phyloP scores from a whole-genome alignment of 225 moss, liverwort and hornwort genomes.

The Physcomitrellopsis africana region DNA sequence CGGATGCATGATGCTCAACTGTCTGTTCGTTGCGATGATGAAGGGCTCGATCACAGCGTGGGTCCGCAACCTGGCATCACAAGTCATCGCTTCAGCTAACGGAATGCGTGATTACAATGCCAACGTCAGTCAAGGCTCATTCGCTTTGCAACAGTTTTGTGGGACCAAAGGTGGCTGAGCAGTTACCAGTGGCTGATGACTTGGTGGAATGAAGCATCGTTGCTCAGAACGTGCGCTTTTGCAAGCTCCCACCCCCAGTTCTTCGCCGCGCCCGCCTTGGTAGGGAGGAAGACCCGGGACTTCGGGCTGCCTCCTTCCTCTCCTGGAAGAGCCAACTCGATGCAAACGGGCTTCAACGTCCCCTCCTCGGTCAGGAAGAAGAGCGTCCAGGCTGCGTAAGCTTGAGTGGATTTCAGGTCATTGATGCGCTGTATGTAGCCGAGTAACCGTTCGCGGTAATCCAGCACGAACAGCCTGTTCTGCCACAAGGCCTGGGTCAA shows the following conservation, averaged over 20 bases:
- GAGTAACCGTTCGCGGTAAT: conserved; percentile 70
- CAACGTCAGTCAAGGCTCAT: too few species aligned
- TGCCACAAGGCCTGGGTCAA: conserved; percentile 51
- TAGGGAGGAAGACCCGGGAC: conserved; percentile 47
- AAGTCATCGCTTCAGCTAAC: not conserved
- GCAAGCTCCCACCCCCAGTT: conserved; percentile 64
- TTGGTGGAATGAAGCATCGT: conserved; percentile 59
- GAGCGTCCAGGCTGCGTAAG: conserved; percentile 69
- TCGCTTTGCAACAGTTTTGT: not conserved
- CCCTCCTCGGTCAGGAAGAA: conserved; percentile 51
- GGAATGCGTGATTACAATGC: too few species aligned
- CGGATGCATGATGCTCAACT: conserved; percentile 59
- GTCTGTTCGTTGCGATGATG: conserved; percentile 55
- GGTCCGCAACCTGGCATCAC: conserved; percentile 39
- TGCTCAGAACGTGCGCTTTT: conserved; percentile 51
- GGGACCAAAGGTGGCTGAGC: conserved; percentile 17
- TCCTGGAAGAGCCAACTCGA: conserved; percentile 51
- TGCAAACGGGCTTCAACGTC: conserved; percentile 47
- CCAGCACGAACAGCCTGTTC: conserved; percentile 66
- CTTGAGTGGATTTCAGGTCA: conserved; percentile 37
- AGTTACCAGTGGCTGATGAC: conserved; percentile 65
- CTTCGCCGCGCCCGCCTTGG: conserved; percentile 31
- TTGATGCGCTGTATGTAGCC: conserved; percentile 61
- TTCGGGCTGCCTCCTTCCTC: conserved; percentile 20
- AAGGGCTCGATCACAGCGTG: conserved; percentile 54